Conservation (phyloP, 345 rosid genomes). For the Turnera subulata region DNA sequence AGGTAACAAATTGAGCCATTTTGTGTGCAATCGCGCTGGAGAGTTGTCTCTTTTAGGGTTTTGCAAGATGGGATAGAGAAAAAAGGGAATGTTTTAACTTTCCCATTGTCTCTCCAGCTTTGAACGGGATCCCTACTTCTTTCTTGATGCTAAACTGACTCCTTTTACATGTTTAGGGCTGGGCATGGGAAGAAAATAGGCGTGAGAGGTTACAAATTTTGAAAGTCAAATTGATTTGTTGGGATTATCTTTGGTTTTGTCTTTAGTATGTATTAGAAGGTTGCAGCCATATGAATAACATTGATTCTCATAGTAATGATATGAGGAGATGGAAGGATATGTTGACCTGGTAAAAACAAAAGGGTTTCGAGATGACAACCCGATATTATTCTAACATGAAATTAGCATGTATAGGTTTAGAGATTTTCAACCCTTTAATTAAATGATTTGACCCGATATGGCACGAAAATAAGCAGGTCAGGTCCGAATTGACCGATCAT, state of each 20-base stretch:
- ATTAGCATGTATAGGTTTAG: no score
- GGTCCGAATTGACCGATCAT: no score
- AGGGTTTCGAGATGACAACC: no score
- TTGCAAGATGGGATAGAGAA: conserved; percentile 84
- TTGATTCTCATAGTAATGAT: conserved; percentile 69
- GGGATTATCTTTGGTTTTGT: conserved; percentile 3
- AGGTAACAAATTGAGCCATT: conserved; percentile 8
- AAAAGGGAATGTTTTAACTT: conserved; percentile 51
- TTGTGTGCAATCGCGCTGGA: conserved; percentile 51
- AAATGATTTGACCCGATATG: no score
- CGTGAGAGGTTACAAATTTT: conserved; percentile 47
- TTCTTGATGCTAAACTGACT: no score
- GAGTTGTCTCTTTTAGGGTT: conserved; percentile 94
- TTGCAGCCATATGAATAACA: conserved; percentile 54
- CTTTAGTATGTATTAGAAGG: conserved; percentile 49
- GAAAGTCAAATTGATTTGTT: conserved; percentile 7
- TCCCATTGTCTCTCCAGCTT: conserved; percentile 8
- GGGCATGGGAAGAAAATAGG: conserved; percentile 83
- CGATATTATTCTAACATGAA: no score
- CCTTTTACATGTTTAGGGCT: conserved; percentile 78
- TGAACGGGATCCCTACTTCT: conserved; percentile 2
- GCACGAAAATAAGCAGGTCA: no score
- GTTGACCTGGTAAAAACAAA: conserved; percentile 38
- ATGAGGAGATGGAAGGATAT: conserved; percentile 77
- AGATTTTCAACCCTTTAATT: no score